Base-by-base conservation (phyloP, 495 filamentous ascomycete species). In the Clohesyomyces aquaticus region DNA sequence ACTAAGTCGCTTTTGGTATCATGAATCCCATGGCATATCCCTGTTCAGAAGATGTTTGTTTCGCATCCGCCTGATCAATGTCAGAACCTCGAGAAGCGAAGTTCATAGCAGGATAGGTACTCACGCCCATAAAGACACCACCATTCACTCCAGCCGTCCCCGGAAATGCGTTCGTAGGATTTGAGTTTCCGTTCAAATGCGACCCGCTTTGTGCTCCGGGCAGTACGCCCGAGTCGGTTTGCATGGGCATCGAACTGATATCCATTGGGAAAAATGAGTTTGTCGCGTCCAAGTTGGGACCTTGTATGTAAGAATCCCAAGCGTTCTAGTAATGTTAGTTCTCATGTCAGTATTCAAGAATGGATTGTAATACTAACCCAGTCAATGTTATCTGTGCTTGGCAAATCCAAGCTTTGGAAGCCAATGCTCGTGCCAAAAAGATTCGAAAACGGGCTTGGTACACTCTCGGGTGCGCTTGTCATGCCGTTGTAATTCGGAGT, bases 321-420 rank as follows among this genome's bases (percentile, higher is more conserved):
- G 71, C 74, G 48, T 75, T 68, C 68, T 71, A 26, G 0, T 11
- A 50, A 18, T 29, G 52, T 64, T 38, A 67, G 60, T 27, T 25
- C 3, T 26, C 4, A 19, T 29, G 19, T 27, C 43, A 47, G n/a
- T 28, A 27, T 28, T 25, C 41, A n/a, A n/a, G n/a, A n/a, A n/a
- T n/a, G 26, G 19, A 29, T 25, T 6, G 22, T 45, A 23, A 6
- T 35, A 73, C 86, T 76, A 78, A 93, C 90, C 90, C 90, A 94
- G 71, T 93, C 90, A 68, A 93, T 82, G 65, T 88, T 90, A 25
- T 72, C 55, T 62, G 73, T 61, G 48, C 46, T 53, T 2, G 86
- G 83, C 78, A 83, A 79, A 38, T 89, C 87, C 25, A 71, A 56
- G 48, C 50, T 60, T 54, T 70, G 85, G 84, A 72, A 82, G 78